A percentile compares a stretch with the other conserved stretches of the same genome.
phyloP scores from a whole-genome alignment of 2,329 filamentous ascomycete species.

The Alternaria ethzedia region DNA sequence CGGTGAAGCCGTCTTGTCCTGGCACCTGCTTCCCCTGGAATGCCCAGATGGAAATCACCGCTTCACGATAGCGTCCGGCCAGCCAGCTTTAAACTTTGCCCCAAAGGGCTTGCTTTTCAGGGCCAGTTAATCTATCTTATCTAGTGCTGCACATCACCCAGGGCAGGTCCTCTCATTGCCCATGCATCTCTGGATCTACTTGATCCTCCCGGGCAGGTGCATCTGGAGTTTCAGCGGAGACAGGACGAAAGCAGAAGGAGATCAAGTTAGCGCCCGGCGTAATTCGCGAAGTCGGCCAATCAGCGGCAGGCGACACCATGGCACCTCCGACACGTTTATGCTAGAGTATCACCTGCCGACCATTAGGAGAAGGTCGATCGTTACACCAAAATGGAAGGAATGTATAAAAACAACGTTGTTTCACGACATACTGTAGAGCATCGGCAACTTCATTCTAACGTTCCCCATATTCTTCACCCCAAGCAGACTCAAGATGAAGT shows the following conservation, averaged over 20 bases:
- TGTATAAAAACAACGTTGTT: slow-evolving; percentile 12
- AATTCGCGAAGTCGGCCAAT: slow-evolving; percentile 19
- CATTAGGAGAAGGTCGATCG: slow-evolving; percentile 16
- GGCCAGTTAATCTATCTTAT: slow-evolving; percentile 21
- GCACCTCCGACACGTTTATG: neutral
- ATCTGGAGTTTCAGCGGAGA: slow-evolving; percentile 15
- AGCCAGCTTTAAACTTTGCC: slow-evolving; percentile 1
- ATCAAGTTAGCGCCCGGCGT: slow-evolving; percentile 16
- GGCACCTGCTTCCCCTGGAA: neutral
- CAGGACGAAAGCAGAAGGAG: slow-evolving; percentile 22
- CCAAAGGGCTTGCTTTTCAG: slow-evolving; percentile 8
- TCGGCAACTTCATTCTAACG: neutral
- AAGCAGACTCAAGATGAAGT: slow-evolving; percentile 34
- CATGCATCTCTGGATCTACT: slow-evolving; percentile 9
- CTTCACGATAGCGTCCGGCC: slow-evolving; percentile 7
- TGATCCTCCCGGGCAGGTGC: slow-evolving; percentile 20
- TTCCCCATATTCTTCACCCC: slow-evolving; percentile 4
- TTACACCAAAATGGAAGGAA: neutral
- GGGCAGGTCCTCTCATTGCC: neutral
- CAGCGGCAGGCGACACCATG: slow-evolving; percentile 1
- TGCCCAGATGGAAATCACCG: slow-evolving; percentile 13
- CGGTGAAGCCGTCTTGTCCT: neutral
- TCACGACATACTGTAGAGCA: neutral
- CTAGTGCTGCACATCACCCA: slow-evolving; percentile 4
- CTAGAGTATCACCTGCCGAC: slow-evolving; percentile 11